A percentile compares a stretch with the other conserved stretches of the same genome.
Conservation (phyloP, 306 rosid species). For the Sphenostylis stenocarpa region DNA sequence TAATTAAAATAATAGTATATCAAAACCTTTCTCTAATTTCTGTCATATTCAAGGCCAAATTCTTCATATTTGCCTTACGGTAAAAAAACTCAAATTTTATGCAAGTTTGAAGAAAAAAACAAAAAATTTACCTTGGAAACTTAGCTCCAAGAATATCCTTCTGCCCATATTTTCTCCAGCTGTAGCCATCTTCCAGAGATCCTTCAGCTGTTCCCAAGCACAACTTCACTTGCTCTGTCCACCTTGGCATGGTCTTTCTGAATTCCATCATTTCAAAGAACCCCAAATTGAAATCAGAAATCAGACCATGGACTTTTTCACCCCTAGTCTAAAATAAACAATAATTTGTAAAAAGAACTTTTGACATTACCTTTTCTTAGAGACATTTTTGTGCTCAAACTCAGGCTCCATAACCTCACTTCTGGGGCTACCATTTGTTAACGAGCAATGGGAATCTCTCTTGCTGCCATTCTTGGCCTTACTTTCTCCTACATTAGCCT, state of each 20-base stretch:
- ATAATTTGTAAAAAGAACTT: neutral
- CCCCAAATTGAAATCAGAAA: slow-evolving; percentile 15
- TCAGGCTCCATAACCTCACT: slow-evolving; percentile 51
- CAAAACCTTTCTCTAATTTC: neutral
- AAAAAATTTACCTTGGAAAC: slow-evolving; percentile 60
- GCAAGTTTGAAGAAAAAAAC: neutral
- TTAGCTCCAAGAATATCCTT: slow-evolving; percentile 84
- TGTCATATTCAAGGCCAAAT: neutral
- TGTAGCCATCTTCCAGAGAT: slow-evolving; percentile 56
- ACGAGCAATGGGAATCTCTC: slow-evolving; percentile 39
- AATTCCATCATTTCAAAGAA: slow-evolving; percentile 27
- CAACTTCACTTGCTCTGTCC: slow-evolving; percentile 67
- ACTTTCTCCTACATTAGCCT: slow-evolving; percentile 29
- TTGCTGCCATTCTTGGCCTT: slow-evolving; percentile 17
- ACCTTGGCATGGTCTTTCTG: slow-evolving; percentile 57
- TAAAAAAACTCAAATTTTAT: neutral
- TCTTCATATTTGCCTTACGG: neutral
- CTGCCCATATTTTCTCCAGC: slow-evolving; percentile 97
- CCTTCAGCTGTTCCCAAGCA: slow-evolving; percentile 52
- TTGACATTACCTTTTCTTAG: slow-evolving; percentile 64
- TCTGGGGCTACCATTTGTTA: slow-evolving; percentile 43
- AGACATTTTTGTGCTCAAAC: slow-evolving; percentile 45
- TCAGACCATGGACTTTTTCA: slow-evolving; percentile 4
- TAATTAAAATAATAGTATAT: neutral
- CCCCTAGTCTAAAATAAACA: neutral